Conservation (phyloP, 2,329 filamentous ascomycete species). For the Phaeoacremonium minimum region DNA sequence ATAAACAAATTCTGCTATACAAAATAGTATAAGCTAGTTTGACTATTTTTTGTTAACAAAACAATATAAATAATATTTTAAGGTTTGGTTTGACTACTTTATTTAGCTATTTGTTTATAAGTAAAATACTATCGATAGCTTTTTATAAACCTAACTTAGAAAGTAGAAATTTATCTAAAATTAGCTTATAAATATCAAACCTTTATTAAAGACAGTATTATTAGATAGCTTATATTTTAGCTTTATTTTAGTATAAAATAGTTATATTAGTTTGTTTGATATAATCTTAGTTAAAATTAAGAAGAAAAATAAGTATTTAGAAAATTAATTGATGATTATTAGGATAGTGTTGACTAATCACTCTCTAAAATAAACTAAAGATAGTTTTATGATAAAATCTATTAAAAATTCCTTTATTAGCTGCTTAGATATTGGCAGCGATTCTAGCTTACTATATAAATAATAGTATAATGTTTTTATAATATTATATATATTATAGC, state of each 20-base stretch:
- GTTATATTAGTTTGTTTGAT: conserved; percentile 4
- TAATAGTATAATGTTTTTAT: background rate
- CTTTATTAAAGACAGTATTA: conserved; percentile 3
- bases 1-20: background rate
- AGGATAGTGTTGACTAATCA: background rate
- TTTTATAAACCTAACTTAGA: conserved; percentile 3
- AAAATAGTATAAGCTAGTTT: background rate
- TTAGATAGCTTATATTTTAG: conserved; percentile 5
- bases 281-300: background rate
- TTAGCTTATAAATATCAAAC: background rate
- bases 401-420: conserved; percentile 1
- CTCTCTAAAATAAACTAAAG: background rate
- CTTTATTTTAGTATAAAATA: conserved; percentile 8
- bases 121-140: conserved; percentile 5
- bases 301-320: background rate
- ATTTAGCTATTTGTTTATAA: conserved; percentile 2
- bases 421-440: background rate
- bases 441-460: background rate
- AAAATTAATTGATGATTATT: background rate
- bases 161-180: conserved; percentile 3
- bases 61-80: background rate
- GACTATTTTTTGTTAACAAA: background rate
- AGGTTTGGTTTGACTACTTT: background rate
- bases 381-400: background rate
- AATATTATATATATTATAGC: background rate